Conservation (phyloP, 495 filamentous ascomycete genomes). For the Annulohypoxylon maeteangense region DNA sequence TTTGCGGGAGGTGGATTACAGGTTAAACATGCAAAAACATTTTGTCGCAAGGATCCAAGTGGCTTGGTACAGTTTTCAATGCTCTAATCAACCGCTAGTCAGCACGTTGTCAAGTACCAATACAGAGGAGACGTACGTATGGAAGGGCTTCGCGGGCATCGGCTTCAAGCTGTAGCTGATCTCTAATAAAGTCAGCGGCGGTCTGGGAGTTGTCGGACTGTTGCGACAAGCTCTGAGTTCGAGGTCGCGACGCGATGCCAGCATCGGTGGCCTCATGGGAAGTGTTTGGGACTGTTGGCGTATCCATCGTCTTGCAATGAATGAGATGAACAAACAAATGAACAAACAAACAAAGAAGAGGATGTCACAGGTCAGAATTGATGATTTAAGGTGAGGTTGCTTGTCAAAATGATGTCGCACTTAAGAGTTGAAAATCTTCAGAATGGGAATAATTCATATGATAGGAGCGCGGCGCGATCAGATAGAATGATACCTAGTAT, state of each 20-base stretch:
- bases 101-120: conserved; percentile 12
- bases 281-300: conserved; percentile 35
- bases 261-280: conserved; percentile 33
- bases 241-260: conserved; percentile 41
- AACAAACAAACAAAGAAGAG: neutral
- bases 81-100: conserved; percentile 62
- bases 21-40: conserved; percentile 88
- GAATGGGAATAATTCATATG: neutral
- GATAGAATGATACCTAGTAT: conserved; percentile 9
- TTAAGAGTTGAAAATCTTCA: neutral
- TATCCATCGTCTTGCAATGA: conserved; percentile 42
- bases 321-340: neutral
- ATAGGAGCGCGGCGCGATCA: conserved; percentile 20
- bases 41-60: conserved; percentile 86
- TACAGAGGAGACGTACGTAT: conserved; percentile 67
- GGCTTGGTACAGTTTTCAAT: conserved; percentile 92
- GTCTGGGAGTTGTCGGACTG: conserved; percentile 80
- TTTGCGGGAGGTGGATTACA: conserved; percentile 83
- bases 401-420: neutral
- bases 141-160: conserved; percentile 95
- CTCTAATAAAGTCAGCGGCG: conserved; percentile 90
- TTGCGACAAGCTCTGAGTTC: conserved; percentile 71
- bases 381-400: neutral
- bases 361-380: neutral
- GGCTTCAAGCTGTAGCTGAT: conserved; percentile 88